A percentile compares a stretch with the other conserved stretches of the same genome.
These are phyloP conservation scores for Trichoderma polysporum DNA, from an alignment of 2,329 filamentous ascomycete species.

Conservation along the genomic window DNA sequence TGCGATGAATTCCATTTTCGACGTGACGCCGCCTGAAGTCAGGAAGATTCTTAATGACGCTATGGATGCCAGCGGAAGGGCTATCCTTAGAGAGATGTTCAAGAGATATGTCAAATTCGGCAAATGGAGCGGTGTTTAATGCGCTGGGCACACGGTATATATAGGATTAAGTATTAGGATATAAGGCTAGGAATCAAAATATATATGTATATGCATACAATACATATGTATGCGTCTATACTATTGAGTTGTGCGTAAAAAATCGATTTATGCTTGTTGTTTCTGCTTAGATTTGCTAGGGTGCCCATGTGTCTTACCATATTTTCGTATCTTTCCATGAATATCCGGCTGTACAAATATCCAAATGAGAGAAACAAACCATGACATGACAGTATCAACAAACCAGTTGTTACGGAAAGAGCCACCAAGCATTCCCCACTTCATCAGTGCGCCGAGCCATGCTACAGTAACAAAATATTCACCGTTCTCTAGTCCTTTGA, in stretches of 20 bases:
- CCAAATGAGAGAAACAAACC: slow-evolving; percentile 55
- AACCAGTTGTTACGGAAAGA: slow-evolving; percentile 59
- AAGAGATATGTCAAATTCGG: slow-evolving; percentile 62
- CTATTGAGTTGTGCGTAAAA: not conserved
- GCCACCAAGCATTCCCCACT: slow-evolving; percentile 57
- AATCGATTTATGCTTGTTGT: not conserved
- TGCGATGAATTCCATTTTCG: slow-evolving; percentile 58
- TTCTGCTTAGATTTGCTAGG: slow-evolving; percentile 49
- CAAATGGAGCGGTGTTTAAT: slow-evolving; percentile 60
- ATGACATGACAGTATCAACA: slow-evolving; percentile 57
- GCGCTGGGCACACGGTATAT: not conserved
- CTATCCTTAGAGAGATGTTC: slow-evolving; percentile 58
- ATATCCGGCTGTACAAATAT: slow-evolving; percentile 58
- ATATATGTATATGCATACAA: not conserved
- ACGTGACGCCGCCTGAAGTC: slow-evolving; percentile 55
- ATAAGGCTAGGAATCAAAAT: slow-evolving; percentile 4
- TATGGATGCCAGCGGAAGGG: slow-evolving; percentile 59
- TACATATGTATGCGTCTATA: not conserved
- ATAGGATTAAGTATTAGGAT: slow-evolving; percentile 8
- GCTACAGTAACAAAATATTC: slow-evolving; percentile 77
- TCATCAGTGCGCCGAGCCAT: slow-evolving; percentile 70
- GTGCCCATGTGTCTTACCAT: slow-evolving; percentile 58
- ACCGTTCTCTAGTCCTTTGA: slow-evolving; percentile 75
- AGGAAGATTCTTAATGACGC: slow-evolving; percentile 59
- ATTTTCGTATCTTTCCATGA: slow-evolving; percentile 57